phyloP scores from a whole-genome alignment of 2,329 filamentous ascomycete genomes.

The Phaeosphaeriaceae sp. region DNA sequence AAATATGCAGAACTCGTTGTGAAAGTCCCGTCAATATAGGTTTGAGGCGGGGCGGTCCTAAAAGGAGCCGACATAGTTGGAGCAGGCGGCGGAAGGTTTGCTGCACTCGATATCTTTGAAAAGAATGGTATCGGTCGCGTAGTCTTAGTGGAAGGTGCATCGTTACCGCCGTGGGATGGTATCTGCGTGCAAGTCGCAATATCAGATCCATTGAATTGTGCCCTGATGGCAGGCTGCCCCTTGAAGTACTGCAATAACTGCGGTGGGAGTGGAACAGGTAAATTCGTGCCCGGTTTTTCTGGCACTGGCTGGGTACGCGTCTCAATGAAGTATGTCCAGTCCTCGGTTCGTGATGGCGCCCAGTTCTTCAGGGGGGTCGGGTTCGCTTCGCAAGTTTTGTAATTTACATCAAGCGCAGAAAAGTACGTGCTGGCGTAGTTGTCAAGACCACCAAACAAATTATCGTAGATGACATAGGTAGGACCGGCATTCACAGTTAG shows the following conservation, averaged over 20 bases:
- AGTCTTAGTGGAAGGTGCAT: too few relatives aligned
- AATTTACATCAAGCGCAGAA: too few relatives aligned
- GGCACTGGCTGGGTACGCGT: conserved; percentile 16
- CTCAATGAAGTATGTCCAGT: conserved; percentile 36
- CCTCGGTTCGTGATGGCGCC: conserved; percentile 26
- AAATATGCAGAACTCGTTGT: conserved; percentile 34
- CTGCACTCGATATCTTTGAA: too few relatives aligned
- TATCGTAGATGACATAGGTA: conserved; percentile 40
- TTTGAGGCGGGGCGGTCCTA: conserved; percentile 16
- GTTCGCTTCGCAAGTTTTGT: conserved; percentile 15
- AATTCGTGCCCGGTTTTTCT: background rate
- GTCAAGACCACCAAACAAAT: conserved; percentile 33
- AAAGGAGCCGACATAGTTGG: background rate
- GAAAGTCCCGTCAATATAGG: conserved; percentile 35
- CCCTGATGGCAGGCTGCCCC: conserved; percentile 21
- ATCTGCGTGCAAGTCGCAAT: conserved; percentile 35
- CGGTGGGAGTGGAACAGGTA: conserved; percentile 26
- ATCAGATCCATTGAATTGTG: conserved; percentile 33
- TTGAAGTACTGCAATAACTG: conserved; percentile 32
- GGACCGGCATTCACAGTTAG: conserved; percentile 30
- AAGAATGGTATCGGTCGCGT: too few relatives aligned
- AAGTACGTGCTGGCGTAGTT: conserved; percentile 3
- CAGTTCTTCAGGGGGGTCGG: conserved; percentile 18
- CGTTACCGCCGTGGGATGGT: background rate
- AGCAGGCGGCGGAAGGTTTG: background rate